Evolutionary conservation across 2,329 filamentous ascomycete species (phyloP), one percentile per base, ranked within the genome.

Genomic region (Chaetomiaceae sp.): DNA sequence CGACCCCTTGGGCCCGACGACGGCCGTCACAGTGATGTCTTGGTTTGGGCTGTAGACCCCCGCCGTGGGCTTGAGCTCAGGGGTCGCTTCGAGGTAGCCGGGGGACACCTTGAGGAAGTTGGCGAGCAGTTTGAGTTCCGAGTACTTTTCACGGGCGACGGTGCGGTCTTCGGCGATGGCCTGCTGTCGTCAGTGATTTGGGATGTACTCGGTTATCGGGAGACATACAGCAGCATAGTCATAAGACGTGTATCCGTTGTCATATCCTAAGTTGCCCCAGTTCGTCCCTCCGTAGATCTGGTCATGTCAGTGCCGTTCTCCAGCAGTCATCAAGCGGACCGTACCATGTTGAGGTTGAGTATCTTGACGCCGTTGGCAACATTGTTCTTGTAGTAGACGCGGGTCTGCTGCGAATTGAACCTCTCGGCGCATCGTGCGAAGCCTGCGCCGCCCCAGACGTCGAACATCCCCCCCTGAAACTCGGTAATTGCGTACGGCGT

Each of bases 301-400:
- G 45, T 15, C 56, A 20, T 38, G 44, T n/a, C 1, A 47, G 23
- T 14, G n/a, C 19, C 9, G 22, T 1, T 27, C 23, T 43, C 4
- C 6, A 12, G n/a, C 19, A 17, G n/a, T 7, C 11, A 19, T 22
- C 1, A n/a, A 37, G 9, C 4, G 9, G 17, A 4, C 6, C 68
- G 60, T 64, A 83, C 82, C 88, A 91, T 91, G 66, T 91, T 91
- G 1, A 89, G 64, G 60, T 84, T 91, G 53, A 90, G 73, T 7
- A 92, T 80, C 0, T 80, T 82, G 3, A 84, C 78, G 0, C 83
- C 84, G 15, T 84, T 80, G 34, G 82, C 81, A 48, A 84, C 80
- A 47, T 83, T 76, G 60, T 90, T 89, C 75, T 91, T 92, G 68
- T 90, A 88, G 64, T 91, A 89, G 0, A 94, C 84, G 15, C 88